Conservation (phyloP, 108 stramenopile genomes). For the Cyclostephanos invisitatus region DNA sequence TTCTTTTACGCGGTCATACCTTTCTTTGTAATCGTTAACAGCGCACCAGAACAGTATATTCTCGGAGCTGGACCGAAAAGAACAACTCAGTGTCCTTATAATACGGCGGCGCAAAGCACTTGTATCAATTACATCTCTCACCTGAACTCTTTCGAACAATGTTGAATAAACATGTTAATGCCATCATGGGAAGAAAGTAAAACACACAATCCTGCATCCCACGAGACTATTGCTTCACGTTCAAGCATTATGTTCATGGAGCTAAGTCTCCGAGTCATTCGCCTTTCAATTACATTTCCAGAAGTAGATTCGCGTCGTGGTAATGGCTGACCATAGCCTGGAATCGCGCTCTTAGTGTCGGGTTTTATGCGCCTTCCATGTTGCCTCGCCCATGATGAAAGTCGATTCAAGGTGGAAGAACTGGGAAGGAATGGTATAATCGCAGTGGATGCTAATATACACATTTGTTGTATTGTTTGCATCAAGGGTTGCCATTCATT, state of each 20-base stretch:
- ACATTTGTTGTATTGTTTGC: conserved; percentile 51
- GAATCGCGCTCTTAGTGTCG: conserved; percentile 19
- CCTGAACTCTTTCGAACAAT: conserved; percentile 55
- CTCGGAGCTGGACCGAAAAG: conserved; percentile 11
- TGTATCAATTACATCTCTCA: neutral
- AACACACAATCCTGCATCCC: conserved; percentile 52
- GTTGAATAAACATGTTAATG: conserved; percentile 38
- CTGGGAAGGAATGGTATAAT: conserved; percentile 41
- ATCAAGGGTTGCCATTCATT: conserved; percentile 36
- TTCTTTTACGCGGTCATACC: conserved; percentile 24
- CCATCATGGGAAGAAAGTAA: conserved; percentile 48
- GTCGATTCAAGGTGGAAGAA: neutral
- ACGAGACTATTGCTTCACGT: conserved; percentile 27
- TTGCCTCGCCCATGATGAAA: conserved; percentile 19
- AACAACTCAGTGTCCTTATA: neutral
- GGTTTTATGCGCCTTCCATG: conserved; percentile 23
- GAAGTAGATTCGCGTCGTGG: conserved; percentile 1
- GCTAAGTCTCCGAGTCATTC: neutral
- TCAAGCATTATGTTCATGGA: neutral
- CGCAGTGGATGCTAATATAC: conserved; percentile 38
- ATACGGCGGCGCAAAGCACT: neutral
- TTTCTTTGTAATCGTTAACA: conserved; percentile 48
- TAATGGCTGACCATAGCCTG: conserved; percentile 47
- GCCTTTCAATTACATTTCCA: conserved; percentile 5
- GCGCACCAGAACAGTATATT: conserved; percentile 53